Evolutionary conservation across 2,329 filamentous ascomycete species (phyloP), one percentile per base, ranked within the genome.

Genomic region (Colletotrichum sp.): DNA sequence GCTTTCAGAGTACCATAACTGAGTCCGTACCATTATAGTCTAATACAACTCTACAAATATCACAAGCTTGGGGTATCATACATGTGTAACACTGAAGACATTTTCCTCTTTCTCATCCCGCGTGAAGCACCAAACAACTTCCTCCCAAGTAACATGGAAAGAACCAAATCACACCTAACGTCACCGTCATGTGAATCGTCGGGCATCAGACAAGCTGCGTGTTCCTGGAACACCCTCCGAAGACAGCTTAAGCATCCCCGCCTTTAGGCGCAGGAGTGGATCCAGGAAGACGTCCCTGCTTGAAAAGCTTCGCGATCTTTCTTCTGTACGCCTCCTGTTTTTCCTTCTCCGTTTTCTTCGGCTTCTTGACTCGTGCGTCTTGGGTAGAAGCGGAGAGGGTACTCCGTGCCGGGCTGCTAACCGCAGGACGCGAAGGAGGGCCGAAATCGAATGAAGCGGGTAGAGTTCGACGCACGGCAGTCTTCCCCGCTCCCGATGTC

Each of bases 351-450:
- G 34, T 59, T 59, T 67, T 69, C 36, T 59, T 77, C 21, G 59
- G 38, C 43, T 77, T 77, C 69, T 72, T 75, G 26, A 75, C 61
- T 18, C 76, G 71, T 65, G 61, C 67, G 7, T 26, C 71, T 24
- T 69, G 67, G 5, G 71, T 74, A 38, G 72, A 70, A 7, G 36
- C 55, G 13, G 34, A 56, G 16, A 66, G n/a, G 28, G 61, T n/a
- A 43, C 52, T 62, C 16, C 21, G 16, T 34, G 62, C 36, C 18
- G 73, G 26, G 14, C 62, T 48, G 30, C 62, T 55, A 13, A 63
- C 30, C 43, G 55, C 18, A 8, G 69, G 64, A 28, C 58, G 48
- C 6, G 69, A 62, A 24, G 69, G 38, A 30, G 73, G 38, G n/a
- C 55, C 32, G 7, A 43, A 55, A 10, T 55, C 32, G 56, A 75